A percentile compares a stretch with the other conserved stretches of the same genome.
Evolutionary conservation across 805 yeast species (phyloP).

Genomic region (Phaffomyces opuntiae): DNA sequence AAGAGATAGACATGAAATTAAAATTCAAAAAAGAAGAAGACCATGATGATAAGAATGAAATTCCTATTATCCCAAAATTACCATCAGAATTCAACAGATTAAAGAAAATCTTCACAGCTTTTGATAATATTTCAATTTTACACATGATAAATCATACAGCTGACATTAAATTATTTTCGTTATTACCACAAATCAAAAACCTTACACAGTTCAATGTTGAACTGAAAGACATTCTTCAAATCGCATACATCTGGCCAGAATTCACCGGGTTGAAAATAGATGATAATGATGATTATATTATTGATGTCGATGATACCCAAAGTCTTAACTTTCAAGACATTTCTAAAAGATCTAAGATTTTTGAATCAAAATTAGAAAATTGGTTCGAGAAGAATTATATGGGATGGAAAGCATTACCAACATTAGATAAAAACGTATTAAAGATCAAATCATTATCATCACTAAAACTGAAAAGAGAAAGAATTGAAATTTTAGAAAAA

Average conservation of each 20-base stretch:
- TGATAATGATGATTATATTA: conserved; percentile 12
- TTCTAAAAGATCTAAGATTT: conserved; percentile 4
- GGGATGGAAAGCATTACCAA: conserved; percentile 10
- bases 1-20: conserved; percentile 21
- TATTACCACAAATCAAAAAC: conserved; percentile 13
- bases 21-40: not conserved
- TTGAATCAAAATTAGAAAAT: conserved; percentile 6
- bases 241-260: conserved; percentile 18
- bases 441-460: not conserved
- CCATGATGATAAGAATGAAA: not conserved
- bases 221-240: conserved; percentile 12
- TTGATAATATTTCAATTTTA: conserved; percentile 14
- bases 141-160: conserved; percentile 12
- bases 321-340: conserved; percentile 6
- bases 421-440: not conserved
- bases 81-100: not conserved
- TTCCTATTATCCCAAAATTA: not conserved
- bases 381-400: conserved; percentile 14
- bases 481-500: conserved; percentile 14
- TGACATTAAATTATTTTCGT: conserved; percentile 11
- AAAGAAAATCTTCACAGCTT: conserved; percentile 13
- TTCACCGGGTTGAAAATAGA: conserved; percentile 11
- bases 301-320: conserved; percentile 15
- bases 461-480: not conserved
- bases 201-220: conserved; percentile 7